These are phyloP conservation scores for Brettanomyces sp. DNA, from an alignment of 805 yeast species.

Conservation along the genomic window DNA sequence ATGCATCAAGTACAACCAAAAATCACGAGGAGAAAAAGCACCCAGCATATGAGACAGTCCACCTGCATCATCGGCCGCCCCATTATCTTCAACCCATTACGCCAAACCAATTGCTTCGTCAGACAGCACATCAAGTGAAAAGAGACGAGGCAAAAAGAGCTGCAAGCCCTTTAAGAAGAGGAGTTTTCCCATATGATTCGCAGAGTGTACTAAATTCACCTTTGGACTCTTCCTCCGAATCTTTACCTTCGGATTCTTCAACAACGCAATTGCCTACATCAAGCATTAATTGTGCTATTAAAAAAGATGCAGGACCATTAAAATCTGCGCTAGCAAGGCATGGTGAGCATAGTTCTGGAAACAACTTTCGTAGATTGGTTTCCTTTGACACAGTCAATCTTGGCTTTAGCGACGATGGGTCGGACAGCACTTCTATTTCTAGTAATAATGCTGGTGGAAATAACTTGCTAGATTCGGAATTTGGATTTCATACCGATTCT, in stretches of 20 bases:
- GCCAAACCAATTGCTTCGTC: slow-evolving; percentile 11
- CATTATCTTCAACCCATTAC: slow-evolving; percentile 14
- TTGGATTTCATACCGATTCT: slow-evolving; percentile 1
- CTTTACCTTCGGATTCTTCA: not conserved
- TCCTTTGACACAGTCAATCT: slow-evolving; percentile 48
- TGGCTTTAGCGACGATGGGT: slow-evolving; percentile 15
- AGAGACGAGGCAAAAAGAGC: not conserved
- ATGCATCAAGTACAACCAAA: too few relatives aligned
- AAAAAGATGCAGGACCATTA: not conserved
- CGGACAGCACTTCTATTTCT: not conserved
- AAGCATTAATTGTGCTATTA: not conserved
- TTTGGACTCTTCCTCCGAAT: not conserved
- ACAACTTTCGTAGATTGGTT: slow-evolving; percentile 22
- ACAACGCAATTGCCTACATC: not conserved
- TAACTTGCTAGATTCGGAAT: not conserved
- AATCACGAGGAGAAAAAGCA: slow-evolving; percentile 5
- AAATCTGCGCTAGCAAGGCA: slow-evolving; percentile 8
- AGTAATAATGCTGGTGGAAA: not conserved
- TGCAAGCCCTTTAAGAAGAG: slow-evolving; percentile 1
- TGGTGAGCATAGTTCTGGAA: not conserved
- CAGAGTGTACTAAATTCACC: not conserved
- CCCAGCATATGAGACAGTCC: slow-evolving; percentile 17
- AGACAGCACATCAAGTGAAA: not conserved
- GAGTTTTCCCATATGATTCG: not conserved
- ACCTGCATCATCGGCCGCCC: slow-evolving; percentile 9